A percentile compares a stretch with the other conserved stretches of the same genome.
Conservation (phyloP, 805 yeast species). For the Barnettozyma pratensis region DNA sequence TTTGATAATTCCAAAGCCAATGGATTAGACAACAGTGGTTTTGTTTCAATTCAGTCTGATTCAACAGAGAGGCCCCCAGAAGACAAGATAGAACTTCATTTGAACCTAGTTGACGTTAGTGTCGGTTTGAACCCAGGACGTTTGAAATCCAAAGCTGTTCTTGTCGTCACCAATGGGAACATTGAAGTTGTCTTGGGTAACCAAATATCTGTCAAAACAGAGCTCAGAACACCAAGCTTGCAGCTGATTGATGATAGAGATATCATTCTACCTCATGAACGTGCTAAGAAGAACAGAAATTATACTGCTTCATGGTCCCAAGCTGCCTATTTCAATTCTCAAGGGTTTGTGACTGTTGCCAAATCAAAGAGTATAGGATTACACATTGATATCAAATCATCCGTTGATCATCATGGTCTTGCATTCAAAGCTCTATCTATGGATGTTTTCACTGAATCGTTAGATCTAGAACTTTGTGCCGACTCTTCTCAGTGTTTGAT, state of each 20-base stretch:
- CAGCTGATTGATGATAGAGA: constrained; percentile 56
- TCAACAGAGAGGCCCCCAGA: constrained; percentile 1
- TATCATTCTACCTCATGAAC: constrained; percentile 29
- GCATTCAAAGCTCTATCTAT: constrained; percentile 30
- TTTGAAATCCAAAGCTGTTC: constrained; percentile 45
- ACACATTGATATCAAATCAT: constrained; percentile 16
- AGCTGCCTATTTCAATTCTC: constrained; percentile 32
- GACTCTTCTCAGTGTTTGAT: constrained; percentile 74
- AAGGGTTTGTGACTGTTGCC: constrained; percentile 54
- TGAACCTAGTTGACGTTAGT: constrained; percentile 43
- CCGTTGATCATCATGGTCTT: constrained; percentile 25
- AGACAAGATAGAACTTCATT: constrained; percentile 11
- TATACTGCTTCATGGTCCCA: constrained; percentile 34
- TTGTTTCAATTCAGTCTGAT: constrained; percentile 3
- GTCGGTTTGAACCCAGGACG: constrained; percentile 63
- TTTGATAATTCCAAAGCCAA: constrained; percentile 28
- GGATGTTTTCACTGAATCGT: constrained; percentile 43
- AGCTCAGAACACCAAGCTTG: constrained; percentile 28
- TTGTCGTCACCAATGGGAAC: constrained; percentile 50
- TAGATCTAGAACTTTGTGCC: constrained; percentile 62
- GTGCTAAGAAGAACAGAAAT: constrained; percentile 22
- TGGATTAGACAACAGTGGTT: constrained; percentile 2
- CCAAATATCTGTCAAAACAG: constrained; percentile 33
- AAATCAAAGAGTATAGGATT: constrained; percentile 30
- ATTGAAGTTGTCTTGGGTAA: constrained; percentile 39